These are phyloP conservation scores for Citeromyces hawaiiensis DNA, from an alignment of 1,139 yeast genomes.

Conservation along the genomic window DNA sequence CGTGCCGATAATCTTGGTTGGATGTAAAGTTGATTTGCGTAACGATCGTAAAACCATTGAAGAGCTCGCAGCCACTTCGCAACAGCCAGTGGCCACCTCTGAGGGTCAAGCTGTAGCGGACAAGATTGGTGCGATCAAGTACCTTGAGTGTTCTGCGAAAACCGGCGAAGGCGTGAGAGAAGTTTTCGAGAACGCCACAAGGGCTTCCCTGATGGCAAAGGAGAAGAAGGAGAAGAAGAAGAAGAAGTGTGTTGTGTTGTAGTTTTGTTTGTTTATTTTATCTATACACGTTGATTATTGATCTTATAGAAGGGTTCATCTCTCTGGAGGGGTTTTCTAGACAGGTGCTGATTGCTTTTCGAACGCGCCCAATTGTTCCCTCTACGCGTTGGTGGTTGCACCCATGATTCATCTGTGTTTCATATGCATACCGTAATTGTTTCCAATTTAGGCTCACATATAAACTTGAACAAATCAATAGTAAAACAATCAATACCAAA, in stretches of 20 bases:
- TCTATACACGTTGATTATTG: too few relatives aligned
- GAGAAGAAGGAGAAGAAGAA: slow-evolving; percentile 43
- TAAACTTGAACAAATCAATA: too few relatives aligned
- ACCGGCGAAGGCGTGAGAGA: slow-evolving; percentile 85
- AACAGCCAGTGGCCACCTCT: slow-evolving; percentile 59
- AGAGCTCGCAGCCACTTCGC: slow-evolving; percentile 60
- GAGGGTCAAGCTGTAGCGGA: slow-evolving; percentile 84
- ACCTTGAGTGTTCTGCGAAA: slow-evolving; percentile 90
- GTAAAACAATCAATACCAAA: too few relatives aligned
- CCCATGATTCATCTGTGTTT: too few relatives aligned
- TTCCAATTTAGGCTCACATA: too few relatives aligned
- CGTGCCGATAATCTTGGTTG: slow-evolving; percentile 87
- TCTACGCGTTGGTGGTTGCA: too few relatives aligned
- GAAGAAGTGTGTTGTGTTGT: slow-evolving; percentile 13
- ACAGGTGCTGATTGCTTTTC: too few relatives aligned
- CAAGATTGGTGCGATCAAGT: slow-evolving; percentile 75
- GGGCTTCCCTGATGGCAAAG: slow-evolving; percentile 66
- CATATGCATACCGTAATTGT: too few relatives aligned
- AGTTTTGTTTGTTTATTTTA: too few relatives aligned
- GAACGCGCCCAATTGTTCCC: too few relatives aligned
- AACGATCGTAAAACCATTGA: slow-evolving; percentile 68
- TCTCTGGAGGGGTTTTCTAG: too few relatives aligned
- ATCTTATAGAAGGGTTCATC: too few relatives aligned
- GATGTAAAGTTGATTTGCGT: slow-evolving; percentile 86
- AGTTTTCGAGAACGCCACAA: slow-evolving; percentile 85